Conservation (phyloP, 257 asterid genomes). For the Capsicum rhomboideum region DNA sequence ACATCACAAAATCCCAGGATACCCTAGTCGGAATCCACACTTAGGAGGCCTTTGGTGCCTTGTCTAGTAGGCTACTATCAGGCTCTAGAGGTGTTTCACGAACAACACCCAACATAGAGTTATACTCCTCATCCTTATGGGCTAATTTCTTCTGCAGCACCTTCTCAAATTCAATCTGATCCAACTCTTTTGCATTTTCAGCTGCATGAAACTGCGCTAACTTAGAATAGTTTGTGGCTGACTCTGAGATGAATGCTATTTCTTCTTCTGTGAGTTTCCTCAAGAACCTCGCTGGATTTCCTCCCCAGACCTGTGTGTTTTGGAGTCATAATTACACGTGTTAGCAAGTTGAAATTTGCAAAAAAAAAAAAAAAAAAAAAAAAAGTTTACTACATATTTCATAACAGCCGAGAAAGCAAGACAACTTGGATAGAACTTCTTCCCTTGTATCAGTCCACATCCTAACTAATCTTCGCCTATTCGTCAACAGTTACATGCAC, state of each 20-base stretch:
- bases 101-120: constrained; percentile 39
- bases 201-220: constrained; percentile 81
- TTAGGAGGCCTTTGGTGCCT: constrained; percentile 47
- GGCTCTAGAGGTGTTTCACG: constrained; percentile 47
- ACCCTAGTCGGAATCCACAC: not conserved
- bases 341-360: not conserved
- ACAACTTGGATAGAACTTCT: not conserved
- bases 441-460: not conserved
- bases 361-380: no score
- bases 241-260: constrained; percentile 71
- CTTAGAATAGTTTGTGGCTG: constrained; percentile 69
- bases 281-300: constrained; percentile 93
- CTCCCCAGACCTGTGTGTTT: constrained; percentile 80
- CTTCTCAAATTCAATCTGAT: constrained; percentile 73
- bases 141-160: constrained; percentile 63
- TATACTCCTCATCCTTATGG: constrained; percentile 44
- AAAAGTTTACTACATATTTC: not conserved
- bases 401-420: not conserved
- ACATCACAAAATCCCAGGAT: not conserved
- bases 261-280: constrained; percentile 90
- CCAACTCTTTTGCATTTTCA: constrained; percentile 76
- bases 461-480: not conserved
- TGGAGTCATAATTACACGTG: not conserved
- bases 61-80: constrained; percentile 20
- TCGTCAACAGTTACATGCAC: not conserved